These are phyloP conservation scores for Xylariaceae sp. DNA, from an alignment of 2,329 filamentous ascomycete genomes.

Conservation along the genomic window DNA sequence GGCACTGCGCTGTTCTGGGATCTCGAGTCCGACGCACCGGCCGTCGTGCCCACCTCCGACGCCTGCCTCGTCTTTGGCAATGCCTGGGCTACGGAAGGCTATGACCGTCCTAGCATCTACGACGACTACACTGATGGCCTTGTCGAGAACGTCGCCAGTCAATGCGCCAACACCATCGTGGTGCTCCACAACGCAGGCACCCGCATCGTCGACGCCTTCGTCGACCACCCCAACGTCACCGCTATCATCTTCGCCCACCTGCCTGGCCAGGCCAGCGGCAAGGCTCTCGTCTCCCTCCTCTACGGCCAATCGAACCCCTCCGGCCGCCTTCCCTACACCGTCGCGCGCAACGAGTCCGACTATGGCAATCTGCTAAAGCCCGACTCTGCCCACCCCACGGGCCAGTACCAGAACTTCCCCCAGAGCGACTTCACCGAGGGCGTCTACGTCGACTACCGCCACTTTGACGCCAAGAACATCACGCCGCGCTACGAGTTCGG, in stretches of 20 bases:
- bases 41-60: conserved; percentile 37
- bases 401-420: conserved; percentile 32
- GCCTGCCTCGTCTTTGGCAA: conserved; percentile 55
- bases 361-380: conserved; percentile 33
- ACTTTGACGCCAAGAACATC: conserved; percentile 54
- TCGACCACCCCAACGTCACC: conserved; percentile 63
- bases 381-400: conserved; percentile 25
- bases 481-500: conserved; percentile 60
- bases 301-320: conserved; percentile 51
- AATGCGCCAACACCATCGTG: conserved; percentile 55
- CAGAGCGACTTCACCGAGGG: conserved; percentile 48
- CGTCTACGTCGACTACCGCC: conserved; percentile 60
- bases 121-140: conserved; percentile 51
- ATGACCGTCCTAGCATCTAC: conserved; percentile 46
- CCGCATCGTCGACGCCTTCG: conserved; percentile 52
- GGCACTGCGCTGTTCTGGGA: conserved; percentile 41
- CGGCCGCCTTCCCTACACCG: conserved; percentile 46
- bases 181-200: conserved; percentile 59
- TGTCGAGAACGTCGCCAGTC: conserved; percentile 41
- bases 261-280: conserved; percentile 56
- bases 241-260: conserved; percentile 56
- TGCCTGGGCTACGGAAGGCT: conserved; percentile 60
- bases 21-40: conserved; percentile 31
- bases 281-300: conserved; percentile 67
- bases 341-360: conserved; percentile 41